These are phyloP conservation scores for Trichocomaceae sp. DNA, from an alignment of 2,329 filamentous ascomycete genomes.

Conservation along the genomic window DNA sequence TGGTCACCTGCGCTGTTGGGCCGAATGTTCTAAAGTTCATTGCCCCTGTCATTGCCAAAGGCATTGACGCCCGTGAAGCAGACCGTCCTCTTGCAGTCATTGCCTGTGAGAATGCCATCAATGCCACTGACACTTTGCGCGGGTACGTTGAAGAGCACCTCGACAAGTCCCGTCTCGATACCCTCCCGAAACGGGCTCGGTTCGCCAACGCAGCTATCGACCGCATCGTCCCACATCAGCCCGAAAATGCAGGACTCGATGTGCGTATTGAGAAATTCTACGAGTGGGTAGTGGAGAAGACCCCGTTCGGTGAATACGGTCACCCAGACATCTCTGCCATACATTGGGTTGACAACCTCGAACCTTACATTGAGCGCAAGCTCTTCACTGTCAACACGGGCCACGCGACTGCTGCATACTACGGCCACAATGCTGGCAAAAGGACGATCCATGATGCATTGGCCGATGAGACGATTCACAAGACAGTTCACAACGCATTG, in stretches of 20 bases:
- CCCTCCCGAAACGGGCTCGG: conserved; percentile 67
- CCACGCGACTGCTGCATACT: conserved; percentile 93
- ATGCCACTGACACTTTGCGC: conserved; percentile 82
- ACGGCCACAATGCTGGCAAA: conserved; percentile 81
- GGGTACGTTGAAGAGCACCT: conserved; percentile 76
- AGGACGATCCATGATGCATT: conserved; percentile 84
- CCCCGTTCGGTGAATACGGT: conserved; percentile 66
- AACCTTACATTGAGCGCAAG: conserved; percentile 98
- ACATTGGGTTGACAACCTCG: conserved; percentile 85
- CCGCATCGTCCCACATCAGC: conserved; percentile 91
- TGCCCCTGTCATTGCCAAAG: conserved; percentile 90
- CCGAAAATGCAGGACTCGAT: conserved; percentile 69
- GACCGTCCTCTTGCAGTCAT: conserved; percentile 76
- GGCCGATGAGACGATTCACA: conserved; percentile 69
- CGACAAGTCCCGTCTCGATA: conserved; percentile 57
- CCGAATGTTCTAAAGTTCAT: conserved; percentile 96
- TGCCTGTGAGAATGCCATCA: conserved; percentile 96
- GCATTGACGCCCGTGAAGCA: conserved; percentile 66
- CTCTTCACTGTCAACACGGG: conserved; percentile 98
- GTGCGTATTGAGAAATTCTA: conserved; percentile 98
- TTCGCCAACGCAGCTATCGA: conserved; percentile 99
- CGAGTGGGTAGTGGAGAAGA: conserved; percentile 93
- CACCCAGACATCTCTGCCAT: conserved; percentile 76
- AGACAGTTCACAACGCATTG: conserved; percentile 71
- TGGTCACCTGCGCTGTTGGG: conserved; percentile 95